These are phyloP conservation scores for Penicillium maclennaniae DNA, from an alignment of 495 filamentous ascomycete genomes.

Conservation along the genomic window DNA sequence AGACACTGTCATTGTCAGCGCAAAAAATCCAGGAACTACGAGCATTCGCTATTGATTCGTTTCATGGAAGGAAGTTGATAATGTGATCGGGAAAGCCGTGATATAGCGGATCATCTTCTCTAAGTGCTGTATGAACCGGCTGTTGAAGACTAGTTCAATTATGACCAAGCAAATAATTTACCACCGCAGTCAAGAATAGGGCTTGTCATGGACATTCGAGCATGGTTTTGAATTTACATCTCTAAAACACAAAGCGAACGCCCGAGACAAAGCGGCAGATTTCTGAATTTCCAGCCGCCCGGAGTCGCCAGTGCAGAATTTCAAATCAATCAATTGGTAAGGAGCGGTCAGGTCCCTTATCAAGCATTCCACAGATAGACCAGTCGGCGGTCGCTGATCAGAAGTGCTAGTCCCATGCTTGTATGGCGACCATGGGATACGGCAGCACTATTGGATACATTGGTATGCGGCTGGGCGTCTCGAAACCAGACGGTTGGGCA, in stretches of 20 bases:
- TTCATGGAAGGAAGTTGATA: too few relatives aligned
- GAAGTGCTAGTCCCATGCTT: not conserved
- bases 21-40: not conserved
- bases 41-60: not conserved
- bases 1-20: not conserved
- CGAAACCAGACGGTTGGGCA: slow-evolving; percentile 1
- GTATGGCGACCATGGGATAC: slow-evolving; percentile 2
- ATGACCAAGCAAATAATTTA: not conserved
- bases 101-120: too few relatives aligned
- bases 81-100: too few relatives aligned
- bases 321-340: slow-evolving; percentile 6
- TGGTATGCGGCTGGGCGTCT: slow-evolving; percentile 6
- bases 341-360: slow-evolving; percentile 4
- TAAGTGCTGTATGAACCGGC: not conserved
- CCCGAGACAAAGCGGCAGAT: slow-evolving; percentile 1
- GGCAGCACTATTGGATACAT: slow-evolving; percentile 10
- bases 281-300: not conserved
- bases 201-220: not conserved
- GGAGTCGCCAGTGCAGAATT: not conserved
- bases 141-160: not conserved
- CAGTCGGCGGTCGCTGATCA: slow-evolving; percentile 4
- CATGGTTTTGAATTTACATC: not conserved
- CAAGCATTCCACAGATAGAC: slow-evolving; percentile 6
- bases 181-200: not conserved
- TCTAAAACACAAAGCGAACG: not conserved